These are phyloP conservation scores for Fomitopsis pulvina DNA, from an alignment of 768 basidiomycete genomes.

Conservation along the genomic window DNA sequence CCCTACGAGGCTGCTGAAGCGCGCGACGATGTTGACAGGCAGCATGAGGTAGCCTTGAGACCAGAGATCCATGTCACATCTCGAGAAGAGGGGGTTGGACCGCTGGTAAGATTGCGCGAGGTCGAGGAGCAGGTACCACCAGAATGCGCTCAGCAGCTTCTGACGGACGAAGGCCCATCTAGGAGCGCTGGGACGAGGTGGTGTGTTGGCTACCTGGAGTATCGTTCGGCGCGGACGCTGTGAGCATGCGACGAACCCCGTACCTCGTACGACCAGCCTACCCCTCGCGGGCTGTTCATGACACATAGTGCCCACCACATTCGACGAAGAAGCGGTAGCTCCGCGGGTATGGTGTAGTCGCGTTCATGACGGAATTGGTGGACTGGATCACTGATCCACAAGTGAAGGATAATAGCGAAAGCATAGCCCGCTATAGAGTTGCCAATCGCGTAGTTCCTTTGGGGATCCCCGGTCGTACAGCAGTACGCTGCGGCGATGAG, in stretches of 20 bases:
- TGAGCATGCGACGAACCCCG: not conserved
- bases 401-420: not conserved
- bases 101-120: constrained; percentile 1
- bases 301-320: constrained; percentile 1
- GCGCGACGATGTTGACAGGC: not conserved
- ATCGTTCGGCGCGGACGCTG: not conserved
- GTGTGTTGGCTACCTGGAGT: constrained; percentile 2
- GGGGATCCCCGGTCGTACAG: too few species aligned
- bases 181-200: not conserved
- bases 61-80: not conserved
- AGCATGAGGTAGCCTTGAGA: constrained; percentile 2
- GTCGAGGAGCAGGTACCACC: constrained; percentile 3
- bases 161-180: not conserved
- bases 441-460: not conserved
- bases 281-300: not conserved
- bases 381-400: not conserved
- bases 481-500: too few species aligned
- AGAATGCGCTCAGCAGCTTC: not conserved
- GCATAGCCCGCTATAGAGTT: not conserved
- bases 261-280: constrained; percentile 1
- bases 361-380: not conserved
- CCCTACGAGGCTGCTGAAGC: not conserved
- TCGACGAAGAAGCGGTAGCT: not conserved
- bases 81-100: constrained; percentile 2
- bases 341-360: not conserved